Base-by-base conservation (phyloP, 169 alveolate species). In the Fabrea salina region DNA sequence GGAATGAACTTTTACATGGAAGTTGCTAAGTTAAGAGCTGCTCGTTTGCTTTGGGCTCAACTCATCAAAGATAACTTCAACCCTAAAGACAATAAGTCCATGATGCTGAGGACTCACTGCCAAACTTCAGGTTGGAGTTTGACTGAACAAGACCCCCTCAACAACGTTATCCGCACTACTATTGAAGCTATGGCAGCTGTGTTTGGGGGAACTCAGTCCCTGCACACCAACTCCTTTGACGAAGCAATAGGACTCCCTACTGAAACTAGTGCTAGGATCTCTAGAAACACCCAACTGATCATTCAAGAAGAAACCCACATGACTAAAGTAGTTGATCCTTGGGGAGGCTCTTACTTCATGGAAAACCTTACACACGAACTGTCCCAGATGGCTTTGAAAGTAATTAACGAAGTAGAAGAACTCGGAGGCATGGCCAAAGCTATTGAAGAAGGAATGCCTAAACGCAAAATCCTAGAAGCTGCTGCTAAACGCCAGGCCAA, bases 1-100 rank as follows among this genome's bases (percentile, higher is more conserved):
- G 91, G 91, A 39, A 85, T 85, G 91, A 77, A 85, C 83, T 85
- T 85, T 67, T 85, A 85, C 37, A 85, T 85, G 91, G 91, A 85
- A 76, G 72, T 85, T 50, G 91, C 91, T n/a, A 85, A 85, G 64
- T 70, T 85, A 1, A 81, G 91, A 82, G 91, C 91, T 35, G 91
- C 91, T 5, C 61, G 91, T 39, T 16, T 56, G 5, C 44, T 85
- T 1, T 85, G 91, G 91, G 88, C 88, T 2, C 39, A 75, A 41
- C 70, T 85, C 2, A 58, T 85, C 43, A 81, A 81, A 35, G 85
- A 85, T 27, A 85, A 85, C 40, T 85, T 85, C 83, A 58, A 82
- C 68, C 88, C 91, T 3, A 75, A 67, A 49, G 71, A 57, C 50
- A 54, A 68, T 3, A 85, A 85, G 68, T 85, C 91, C 8, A 32